Conservation (phyloP, 2,329 filamentous ascomycete genomes). For the Colletotrichum filicis region DNA sequence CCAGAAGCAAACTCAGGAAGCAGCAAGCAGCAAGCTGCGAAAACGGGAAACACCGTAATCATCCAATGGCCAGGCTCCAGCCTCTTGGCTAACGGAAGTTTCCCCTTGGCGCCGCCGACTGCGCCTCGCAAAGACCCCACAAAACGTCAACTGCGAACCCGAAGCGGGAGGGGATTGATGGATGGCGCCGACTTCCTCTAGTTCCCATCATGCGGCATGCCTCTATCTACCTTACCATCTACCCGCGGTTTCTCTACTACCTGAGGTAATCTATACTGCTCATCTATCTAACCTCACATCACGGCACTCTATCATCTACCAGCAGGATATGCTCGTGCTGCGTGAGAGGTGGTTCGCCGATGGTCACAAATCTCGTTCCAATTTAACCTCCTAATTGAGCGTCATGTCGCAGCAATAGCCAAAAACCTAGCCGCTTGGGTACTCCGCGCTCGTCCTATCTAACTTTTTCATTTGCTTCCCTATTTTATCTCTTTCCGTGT, state of each 20-base stretch:
- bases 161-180: not conserved
- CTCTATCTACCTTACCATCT: not conserved
- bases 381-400: not conserved
- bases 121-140: slow-evolving; percentile 19
- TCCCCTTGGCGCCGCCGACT: slow-evolving; percentile 22
- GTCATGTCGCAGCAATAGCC: no score
- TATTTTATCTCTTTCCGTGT: not conserved
- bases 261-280: no score
- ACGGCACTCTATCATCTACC: not conserved
- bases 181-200: not conserved
- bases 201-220: no score
- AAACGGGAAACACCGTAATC: not conserved
- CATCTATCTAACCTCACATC: not conserved
- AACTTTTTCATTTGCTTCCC: not conserved
- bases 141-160: not conserved
- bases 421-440: no score
- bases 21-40: not conserved
- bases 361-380: not conserved
- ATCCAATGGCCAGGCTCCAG: not conserved
- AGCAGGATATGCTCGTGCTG: not conserved
- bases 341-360: not conserved
- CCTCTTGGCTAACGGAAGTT: slow-evolving; percentile 18
- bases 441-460: not conserved
- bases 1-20: not conserved
- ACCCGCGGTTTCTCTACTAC: no score